Evolutionary conservation across 768 basidiomycete species (phyloP).

Genomic region (Pseudohyphozyma bogoriensis): DNA sequence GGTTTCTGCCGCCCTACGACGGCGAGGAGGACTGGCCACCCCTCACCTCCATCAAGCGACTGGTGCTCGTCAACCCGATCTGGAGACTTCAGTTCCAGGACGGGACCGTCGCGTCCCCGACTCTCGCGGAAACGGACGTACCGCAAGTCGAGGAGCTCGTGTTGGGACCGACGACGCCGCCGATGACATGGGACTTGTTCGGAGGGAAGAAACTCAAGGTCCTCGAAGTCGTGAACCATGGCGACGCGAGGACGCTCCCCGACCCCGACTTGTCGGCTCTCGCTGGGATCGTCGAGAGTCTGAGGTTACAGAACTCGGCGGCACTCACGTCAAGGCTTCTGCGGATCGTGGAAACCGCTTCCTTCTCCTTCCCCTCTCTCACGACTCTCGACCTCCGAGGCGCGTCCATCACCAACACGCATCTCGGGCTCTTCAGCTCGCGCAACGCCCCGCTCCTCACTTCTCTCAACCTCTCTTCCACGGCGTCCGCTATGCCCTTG

Average conservation of each 20-base stretch:
- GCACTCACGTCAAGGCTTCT: conserved; percentile 1
- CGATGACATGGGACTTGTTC: conserved; percentile 10
- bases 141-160: neutral
- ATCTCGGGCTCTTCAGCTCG: neutral
- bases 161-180: neutral
- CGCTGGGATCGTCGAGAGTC: neutral
- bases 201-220: neutral
- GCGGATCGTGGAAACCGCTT: neutral
- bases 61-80: conserved; percentile 6
- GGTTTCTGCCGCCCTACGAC: conserved; percentile 2
- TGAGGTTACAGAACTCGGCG: neutral
- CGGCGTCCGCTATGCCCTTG: no score
- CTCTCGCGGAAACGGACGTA: neutral
- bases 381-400: neutral
- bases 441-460: neutral
- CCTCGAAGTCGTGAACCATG: neutral
- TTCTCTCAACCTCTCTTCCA: neutral
- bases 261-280: neutral
- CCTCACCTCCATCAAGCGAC: neutral
- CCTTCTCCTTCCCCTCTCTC: neutral
- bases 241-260: neutral
- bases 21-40: conserved; percentile 13
- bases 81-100: conserved; percentile 12
- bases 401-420: neutral
- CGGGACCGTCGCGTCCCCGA: conserved; percentile 5